Percentiles rank a stretch among this genome's conserved stretches.
These are phyloP conservation scores for Monascus purpureus DNA, from an alignment of 495 filamentous ascomycete genomes.

Conservation along the genomic window DNA sequence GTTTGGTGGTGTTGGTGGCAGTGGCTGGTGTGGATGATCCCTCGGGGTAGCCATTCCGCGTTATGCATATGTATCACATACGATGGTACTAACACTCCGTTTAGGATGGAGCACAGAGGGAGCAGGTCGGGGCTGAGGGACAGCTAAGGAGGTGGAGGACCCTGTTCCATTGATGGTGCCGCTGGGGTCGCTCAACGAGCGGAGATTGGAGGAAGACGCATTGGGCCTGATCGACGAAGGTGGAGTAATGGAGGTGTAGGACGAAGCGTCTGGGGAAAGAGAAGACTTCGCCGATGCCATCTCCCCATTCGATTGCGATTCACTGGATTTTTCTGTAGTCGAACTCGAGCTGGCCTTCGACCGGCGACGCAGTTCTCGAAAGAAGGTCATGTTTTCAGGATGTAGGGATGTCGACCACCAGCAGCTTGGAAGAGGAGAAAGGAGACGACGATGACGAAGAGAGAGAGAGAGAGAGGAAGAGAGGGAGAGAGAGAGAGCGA, in stretches of 20 bases:
- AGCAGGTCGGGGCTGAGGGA: conserved; percentile 28
- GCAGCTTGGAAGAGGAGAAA: no score
- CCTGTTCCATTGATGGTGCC: conserved; percentile 15
- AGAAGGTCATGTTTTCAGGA: conserved; percentile 48
- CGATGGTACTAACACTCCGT: conserved; percentile 36
- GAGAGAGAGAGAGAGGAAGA: no score
- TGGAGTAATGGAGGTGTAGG: conserved; percentile 41
- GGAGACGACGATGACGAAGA: no score
- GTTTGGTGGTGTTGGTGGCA: no score
- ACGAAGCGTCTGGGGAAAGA: conserved; percentile 47
- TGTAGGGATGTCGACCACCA: no score
- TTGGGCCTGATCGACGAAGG: conserved; percentile 45
- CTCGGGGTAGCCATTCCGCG: no score
- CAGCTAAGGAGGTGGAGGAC: conserved; percentile 20
- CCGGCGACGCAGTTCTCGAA: conserved; percentile 64
- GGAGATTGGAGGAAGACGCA: conserved; percentile 37
- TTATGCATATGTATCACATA: no score
- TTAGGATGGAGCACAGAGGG: conserved; percentile 29
- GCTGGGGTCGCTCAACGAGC: conserved; percentile 34
- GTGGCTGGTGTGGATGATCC: no score
- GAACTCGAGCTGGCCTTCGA: conserved; percentile 55
- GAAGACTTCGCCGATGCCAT: conserved; percentile 43
- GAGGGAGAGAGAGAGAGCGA: no score
- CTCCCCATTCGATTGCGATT: conserved; percentile 30
- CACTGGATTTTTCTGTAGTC: conserved; percentile 35